Conservation (phyloP, 2,329 filamentous ascomycete genomes). For the Sporothrix sp. region DNA sequence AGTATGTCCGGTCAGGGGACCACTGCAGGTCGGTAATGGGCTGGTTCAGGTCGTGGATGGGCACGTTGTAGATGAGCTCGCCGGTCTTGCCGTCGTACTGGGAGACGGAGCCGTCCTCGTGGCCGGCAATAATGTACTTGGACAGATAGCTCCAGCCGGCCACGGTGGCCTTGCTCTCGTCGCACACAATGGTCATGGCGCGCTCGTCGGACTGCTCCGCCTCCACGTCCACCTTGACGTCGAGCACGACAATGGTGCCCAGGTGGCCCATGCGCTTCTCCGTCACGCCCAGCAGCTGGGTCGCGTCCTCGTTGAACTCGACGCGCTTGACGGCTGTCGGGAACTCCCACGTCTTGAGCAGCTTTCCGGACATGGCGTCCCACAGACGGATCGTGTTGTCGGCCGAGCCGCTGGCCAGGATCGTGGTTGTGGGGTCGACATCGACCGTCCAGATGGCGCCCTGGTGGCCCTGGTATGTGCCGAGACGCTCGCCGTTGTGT, state of each 20-base stretch:
- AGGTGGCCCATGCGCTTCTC: conserved; percentile 98
- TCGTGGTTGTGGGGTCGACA: conserved; percentile 80
- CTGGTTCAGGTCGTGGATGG: conserved; percentile 80
- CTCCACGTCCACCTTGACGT: conserved; percentile 74
- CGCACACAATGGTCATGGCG: conserved; percentile 77
- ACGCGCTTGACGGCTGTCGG: conserved; percentile 94
- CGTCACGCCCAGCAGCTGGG: conserved; percentile 81
- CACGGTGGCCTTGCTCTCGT: conserved; percentile 93
- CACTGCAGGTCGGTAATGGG: conserved; percentile 92
- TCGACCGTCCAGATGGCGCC: conserved; percentile 99
- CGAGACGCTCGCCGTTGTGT: conserved; percentile 94
- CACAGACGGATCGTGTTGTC: conserved; percentile 98
- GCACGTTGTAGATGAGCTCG: conserved; percentile 88
- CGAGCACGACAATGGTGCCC: conserved; percentile 85
- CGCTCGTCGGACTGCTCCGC: conserved; percentile 80
- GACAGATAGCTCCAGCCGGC: conserved; percentile 91
- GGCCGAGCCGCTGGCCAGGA: conserved; percentile 90
- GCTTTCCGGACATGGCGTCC: conserved; percentile 87
- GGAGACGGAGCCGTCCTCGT: conserved; percentile 90
- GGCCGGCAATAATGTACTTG: conserved; percentile 94
- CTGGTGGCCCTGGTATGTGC: conserved; percentile 93
- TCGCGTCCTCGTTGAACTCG: conserved; percentile 93
- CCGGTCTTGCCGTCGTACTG: conserved; percentile 95
- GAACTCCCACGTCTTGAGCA: conserved; percentile 97
- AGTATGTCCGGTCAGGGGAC: conserved; percentile 88